A percentile compares a stretch with the other conserved stretches of the same genome.
Evolutionary conservation across 345 rosid genomes (phyloP).

Genomic region (Zanthoxylum bungeanum): DNA sequence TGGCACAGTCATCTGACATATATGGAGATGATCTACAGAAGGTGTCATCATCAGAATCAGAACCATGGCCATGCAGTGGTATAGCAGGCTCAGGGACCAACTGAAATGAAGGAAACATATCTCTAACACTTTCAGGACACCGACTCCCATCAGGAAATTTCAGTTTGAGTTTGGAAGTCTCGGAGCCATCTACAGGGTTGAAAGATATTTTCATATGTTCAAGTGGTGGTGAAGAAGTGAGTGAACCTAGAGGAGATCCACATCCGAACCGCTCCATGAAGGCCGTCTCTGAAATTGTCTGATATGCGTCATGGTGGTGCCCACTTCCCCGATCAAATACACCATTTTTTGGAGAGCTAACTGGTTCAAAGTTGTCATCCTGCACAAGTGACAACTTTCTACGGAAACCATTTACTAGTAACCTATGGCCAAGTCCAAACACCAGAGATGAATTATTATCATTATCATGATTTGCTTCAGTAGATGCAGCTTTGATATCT

Average conservation of each 20-base stretch:
- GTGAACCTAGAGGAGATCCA: conserved; percentile 39
- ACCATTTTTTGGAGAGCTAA: conserved; percentile 30
- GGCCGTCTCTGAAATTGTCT: conserved; percentile 21
- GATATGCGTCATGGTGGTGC: conserved; percentile 21
- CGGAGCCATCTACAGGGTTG: conserved; percentile 58
- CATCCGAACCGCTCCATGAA: conserved; percentile 35
- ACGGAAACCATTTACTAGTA: conserved; percentile 56
- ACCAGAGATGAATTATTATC: conserved; percentile 42
- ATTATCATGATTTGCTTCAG: conserved; percentile 31
- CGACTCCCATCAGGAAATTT: conserved; percentile 56
- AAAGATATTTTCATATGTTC: conserved; percentile 91
- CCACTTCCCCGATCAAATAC: conserved; percentile 32
- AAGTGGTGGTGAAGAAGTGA: conserved; percentile 81
- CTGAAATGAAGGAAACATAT: conserved; percentile 79
- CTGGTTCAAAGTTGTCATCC: conserved; percentile 37
- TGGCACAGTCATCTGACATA: conserved; percentile 63
- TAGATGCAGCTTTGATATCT: conserved; percentile 22
- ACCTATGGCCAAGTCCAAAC: conserved; percentile 63
- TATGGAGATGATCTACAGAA: conserved; percentile 79
- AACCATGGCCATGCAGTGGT: conserved; percentile 33
- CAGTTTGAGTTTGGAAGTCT: conserved; percentile 63
- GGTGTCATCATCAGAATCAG: conserved; percentile 77
- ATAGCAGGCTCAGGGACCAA: conserved; percentile 68
- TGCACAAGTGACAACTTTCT: conserved; percentile 43
- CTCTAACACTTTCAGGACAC: conserved; percentile 33